Evolutionary conservation across 176 grass and related monocot species (phyloP).

Genomic region (Ananas comosus): DNA sequence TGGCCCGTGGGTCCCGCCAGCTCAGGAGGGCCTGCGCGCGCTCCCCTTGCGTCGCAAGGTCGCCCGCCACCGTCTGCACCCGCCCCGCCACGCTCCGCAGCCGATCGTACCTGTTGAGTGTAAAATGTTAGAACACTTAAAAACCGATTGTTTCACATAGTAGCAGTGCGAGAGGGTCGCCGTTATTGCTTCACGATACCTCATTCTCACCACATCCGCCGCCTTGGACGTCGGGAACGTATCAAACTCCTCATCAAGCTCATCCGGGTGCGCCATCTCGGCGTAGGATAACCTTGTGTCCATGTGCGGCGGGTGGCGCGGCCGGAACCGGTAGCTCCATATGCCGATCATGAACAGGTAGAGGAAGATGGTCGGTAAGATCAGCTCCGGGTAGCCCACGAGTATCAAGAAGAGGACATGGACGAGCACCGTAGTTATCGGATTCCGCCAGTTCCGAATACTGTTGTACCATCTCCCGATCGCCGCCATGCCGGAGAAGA

Average conservation of each 20-base stretch:
- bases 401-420: constrained; percentile 84
- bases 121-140: neutral
- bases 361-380: constrained; percentile 81
- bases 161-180: too few relatives aligned
- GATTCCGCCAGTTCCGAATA: constrained; percentile 82
- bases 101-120: constrained; percentile 48
- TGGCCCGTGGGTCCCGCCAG: constrained; percentile 87
- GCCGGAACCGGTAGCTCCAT: constrained; percentile 75
- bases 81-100: constrained; percentile 68
- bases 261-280: constrained; percentile 61
- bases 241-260: constrained; percentile 93
- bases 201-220: constrained; percentile 48
- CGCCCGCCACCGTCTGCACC: constrained; percentile 76
- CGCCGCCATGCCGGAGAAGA: constrained; percentile 44
- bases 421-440: constrained; percentile 67
- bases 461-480: constrained; percentile 64
- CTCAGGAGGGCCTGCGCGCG: constrained; percentile 71
- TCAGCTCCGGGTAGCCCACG: constrained; percentile 88
- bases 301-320: constrained; percentile 81
- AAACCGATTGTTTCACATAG: too few relatives aligned
- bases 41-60: constrained; percentile 86
- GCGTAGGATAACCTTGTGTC: constrained; percentile 83
- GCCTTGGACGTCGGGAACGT: constrained; percentile 63
- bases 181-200: constrained; percentile 5
- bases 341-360: constrained; percentile 88